A percentile compares a stretch with the other conserved stretches of the same genome.
Conservation (phyloP, 192 early-diverging fungal species). For the Ambispora gerdemannii region DNA sequence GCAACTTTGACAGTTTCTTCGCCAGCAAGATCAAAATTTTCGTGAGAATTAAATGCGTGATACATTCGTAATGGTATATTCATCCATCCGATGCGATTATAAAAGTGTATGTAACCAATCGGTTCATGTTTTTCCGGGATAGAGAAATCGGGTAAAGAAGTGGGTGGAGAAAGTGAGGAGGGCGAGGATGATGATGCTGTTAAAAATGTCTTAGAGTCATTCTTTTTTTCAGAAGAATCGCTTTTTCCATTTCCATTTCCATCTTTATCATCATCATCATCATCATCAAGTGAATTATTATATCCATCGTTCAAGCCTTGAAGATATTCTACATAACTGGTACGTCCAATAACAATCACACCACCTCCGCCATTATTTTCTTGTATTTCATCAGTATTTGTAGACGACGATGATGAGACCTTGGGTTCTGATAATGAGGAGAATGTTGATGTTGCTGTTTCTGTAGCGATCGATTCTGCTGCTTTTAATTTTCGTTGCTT, state of each 20-base stretch:
- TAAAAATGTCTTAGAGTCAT: slow-evolving; percentile 7
- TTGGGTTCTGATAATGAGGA: no score
- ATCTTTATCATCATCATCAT: slow-evolving; percentile 8
- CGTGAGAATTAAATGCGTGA: slow-evolving; percentile 43
- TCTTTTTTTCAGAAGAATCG: neutral
- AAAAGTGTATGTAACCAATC: slow-evolving; percentile 34
- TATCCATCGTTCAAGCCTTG: slow-evolving; percentile 44
- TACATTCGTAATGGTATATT: slow-evolving; percentile 42
- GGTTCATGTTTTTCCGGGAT: slow-evolving; percentile 38
- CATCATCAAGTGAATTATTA: slow-evolving; percentile 37
- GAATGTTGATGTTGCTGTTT: neutral
- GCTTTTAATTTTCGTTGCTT: slow-evolving; percentile 36
- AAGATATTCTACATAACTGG: slow-evolving; percentile 37
- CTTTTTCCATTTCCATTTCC: neutral
- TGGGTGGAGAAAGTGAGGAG: neutral
- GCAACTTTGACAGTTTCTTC: slow-evolving; percentile 51
- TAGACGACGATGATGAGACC: neutral
- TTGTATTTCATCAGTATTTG: slow-evolving; percentile 1
- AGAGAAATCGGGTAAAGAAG: slow-evolving; percentile 27
- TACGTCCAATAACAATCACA: slow-evolving; percentile 39
- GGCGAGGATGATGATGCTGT: slow-evolving; percentile 7
- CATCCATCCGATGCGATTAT: slow-evolving; percentile 40
- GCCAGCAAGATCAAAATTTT: slow-evolving; percentile 47
- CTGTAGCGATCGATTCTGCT: slow-evolving; percentile 23
- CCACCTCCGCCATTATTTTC: slow-evolving; percentile 35